Evolutionary conservation across 495 filamentous ascomycete species (phyloP).

Genomic region (Xylaria palmicola): DNA sequence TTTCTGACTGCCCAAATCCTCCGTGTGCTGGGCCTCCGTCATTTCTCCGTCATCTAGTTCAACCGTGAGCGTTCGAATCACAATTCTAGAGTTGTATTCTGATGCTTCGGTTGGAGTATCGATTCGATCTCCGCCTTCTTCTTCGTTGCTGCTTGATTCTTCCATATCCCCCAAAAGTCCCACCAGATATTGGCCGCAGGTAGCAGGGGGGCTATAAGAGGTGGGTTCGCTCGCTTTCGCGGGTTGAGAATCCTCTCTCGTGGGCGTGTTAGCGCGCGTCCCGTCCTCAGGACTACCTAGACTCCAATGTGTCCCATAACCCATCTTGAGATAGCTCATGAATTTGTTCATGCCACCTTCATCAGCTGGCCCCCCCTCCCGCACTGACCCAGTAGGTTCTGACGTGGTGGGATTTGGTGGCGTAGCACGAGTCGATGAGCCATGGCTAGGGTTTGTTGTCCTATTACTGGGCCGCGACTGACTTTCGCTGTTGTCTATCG

Average conservation of each 20-base stretch:
- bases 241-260: slow-evolving; percentile 3
- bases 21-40: slow-evolving; percentile 37
- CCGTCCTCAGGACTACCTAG: slow-evolving; percentile 29
- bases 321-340: slow-evolving; percentile 53
- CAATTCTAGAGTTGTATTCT: slow-evolving; percentile 39
- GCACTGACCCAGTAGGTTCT: slow-evolving; percentile 4
- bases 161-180: slow-evolving; percentile 66
- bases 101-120: slow-evolving; percentile 27
- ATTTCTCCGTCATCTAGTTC: slow-evolving; percentile 44
- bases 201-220: slow-evolving; percentile 11
- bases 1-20: slow-evolving; percentile 45
- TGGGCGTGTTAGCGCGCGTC: not conserved
- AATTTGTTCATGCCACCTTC: slow-evolving; percentile 41
- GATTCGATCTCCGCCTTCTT: slow-evolving; percentile 22
- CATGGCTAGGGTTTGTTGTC: not conserved
- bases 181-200: slow-evolving; percentile 64
- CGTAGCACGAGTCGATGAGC: slow-evolving; percentile 1
- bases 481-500: slow-evolving; percentile 24
- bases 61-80: slow-evolving; percentile 50
- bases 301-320: slow-evolving; percentile 57
- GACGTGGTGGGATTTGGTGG: not conserved
- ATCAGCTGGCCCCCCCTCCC: slow-evolving; percentile 17
- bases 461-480: not conserved
- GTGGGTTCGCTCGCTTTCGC: slow-evolving; percentile 2
- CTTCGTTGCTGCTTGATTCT: slow-evolving; percentile 28